A percentile compares a stretch with the other conserved stretches of the same genome.
Evolutionary conservation across 2,329 filamentous ascomycete genomes (phyloP).

Genomic region (Hymenoscyphus fructigenus): DNA sequence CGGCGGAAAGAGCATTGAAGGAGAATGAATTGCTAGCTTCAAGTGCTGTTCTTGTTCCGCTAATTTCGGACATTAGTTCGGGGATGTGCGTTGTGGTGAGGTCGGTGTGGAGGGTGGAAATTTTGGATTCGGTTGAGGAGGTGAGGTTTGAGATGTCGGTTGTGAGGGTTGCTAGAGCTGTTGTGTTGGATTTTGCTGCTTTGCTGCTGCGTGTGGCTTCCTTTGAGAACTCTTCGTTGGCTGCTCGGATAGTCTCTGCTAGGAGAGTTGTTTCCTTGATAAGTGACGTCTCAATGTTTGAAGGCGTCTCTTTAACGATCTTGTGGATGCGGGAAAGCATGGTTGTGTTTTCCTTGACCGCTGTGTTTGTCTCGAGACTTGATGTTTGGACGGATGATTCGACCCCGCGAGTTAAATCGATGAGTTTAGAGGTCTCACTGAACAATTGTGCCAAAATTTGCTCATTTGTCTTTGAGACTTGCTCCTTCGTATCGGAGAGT

Average conservation of each 20-base stretch:
- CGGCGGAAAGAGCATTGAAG: conserved; percentile 15
- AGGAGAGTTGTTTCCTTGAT: background rate
- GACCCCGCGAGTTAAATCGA: background rate
- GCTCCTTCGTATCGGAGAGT: background rate
- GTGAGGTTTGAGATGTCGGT: conserved; percentile 3
- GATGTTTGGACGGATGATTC: background rate
- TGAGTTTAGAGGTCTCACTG: background rate
- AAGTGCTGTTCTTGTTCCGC: conserved; percentile 1
- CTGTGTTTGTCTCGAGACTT: background rate
- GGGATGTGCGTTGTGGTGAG: conserved; percentile 3
- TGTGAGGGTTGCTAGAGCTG: background rate
- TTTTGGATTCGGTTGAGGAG: background rate
- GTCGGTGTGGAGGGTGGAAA: conserved; percentile 4
- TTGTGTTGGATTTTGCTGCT: background rate
- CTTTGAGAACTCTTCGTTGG: background rate
- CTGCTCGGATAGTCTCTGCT: background rate
- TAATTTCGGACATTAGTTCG: background rate
- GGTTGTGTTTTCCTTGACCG: conserved; percentile 4
- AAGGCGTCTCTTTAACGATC: background rate
- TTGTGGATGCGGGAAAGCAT: conserved; percentile 5
- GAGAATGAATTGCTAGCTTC: conserved; percentile 5
- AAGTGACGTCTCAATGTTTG: background rate
- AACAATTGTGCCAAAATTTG: background rate
- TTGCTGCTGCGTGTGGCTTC: background rate
- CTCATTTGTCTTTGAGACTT: conserved; percentile 1